phyloP scores from a whole-genome alignment of 139 green algal species.

The Medakamo hakoo region DNA sequence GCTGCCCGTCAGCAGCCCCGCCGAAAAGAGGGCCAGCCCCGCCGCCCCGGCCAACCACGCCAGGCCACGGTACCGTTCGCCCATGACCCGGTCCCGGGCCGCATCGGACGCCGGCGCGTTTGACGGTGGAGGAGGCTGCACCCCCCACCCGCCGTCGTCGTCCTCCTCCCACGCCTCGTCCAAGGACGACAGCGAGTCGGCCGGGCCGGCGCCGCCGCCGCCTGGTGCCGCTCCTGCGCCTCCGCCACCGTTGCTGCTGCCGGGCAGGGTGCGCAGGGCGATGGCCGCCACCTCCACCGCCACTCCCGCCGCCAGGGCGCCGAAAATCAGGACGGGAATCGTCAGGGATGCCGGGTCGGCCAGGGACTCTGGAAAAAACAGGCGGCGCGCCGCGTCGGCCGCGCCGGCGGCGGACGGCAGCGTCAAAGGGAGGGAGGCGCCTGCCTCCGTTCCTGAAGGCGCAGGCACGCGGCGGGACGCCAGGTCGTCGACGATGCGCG shows the following conservation, averaged over 20 bases:
- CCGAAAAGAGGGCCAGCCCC: background rate
- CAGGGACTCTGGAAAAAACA: background rate
- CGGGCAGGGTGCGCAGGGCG: background rate
- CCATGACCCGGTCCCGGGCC: background rate
- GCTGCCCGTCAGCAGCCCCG: background rate
- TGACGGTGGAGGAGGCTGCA: background rate
- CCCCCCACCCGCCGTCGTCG: no score
- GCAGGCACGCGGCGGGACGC: background rate
- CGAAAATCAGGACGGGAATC: background rate
- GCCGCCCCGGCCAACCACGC: background rate
- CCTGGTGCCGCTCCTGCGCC: background rate
- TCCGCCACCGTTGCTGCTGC: no score
- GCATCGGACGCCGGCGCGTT: background rate
- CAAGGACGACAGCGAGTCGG: no score
- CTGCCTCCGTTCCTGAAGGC: background rate
- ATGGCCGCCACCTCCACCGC: background rate
- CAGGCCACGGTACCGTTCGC: background rate
- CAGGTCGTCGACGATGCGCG: background rate
- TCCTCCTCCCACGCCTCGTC: no score
- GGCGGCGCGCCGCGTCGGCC: background rate
- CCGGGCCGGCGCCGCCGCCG: no score
- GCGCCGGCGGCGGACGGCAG: no score
- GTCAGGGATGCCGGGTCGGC: background rate
- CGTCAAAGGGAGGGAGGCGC: background rate
- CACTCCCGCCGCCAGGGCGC: background rate